Conservation (phyloP, 2,329 filamentous ascomycete species). For the Nannizzia gypsea region DNA sequence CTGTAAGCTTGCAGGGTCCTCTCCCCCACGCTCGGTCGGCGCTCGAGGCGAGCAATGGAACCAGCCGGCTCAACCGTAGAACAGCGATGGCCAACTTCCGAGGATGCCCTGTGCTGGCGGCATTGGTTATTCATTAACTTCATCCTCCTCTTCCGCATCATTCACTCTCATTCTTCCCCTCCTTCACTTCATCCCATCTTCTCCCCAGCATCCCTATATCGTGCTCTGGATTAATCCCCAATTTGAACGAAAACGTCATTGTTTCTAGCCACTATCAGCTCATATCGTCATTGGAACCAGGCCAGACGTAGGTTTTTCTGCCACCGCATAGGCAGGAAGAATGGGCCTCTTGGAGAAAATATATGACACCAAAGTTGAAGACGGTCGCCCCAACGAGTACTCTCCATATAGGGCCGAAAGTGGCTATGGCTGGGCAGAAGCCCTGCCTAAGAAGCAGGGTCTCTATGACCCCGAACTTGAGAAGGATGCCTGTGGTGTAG, state of each 20-base stretch:
- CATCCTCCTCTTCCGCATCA: background rate
- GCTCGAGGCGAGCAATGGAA: background rate
- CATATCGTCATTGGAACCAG: background rate
- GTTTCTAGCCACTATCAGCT: background rate
- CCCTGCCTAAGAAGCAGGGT: slow-evolving; percentile 95
- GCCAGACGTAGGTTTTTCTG: background rate
- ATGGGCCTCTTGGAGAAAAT: slow-evolving; percentile 42
- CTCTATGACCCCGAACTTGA: slow-evolving; percentile 92
- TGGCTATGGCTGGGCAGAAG: slow-evolving; percentile 86
- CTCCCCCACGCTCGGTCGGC: background rate
- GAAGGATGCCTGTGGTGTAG: slow-evolving; percentile 99
- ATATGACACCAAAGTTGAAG: slow-evolving; percentile 36
- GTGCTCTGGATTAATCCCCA: background rate
- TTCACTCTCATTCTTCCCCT: background rate
- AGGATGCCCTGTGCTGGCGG: background rate
- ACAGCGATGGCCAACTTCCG: background rate
- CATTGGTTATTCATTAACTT: background rate
- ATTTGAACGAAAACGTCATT: background rate
- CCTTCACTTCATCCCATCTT: background rate
- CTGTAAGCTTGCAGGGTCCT: background rate
- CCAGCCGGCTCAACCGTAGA: background rate
- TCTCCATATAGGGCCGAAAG: slow-evolving; percentile 44
- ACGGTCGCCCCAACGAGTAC: slow-evolving; percentile 37
- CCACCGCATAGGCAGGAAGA: slow-evolving; percentile 26
- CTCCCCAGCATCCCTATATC: background rate